Evolutionary conservation across 2,329 filamentous ascomycete genomes (phyloP).

Genomic region (Fusarium sp.): DNA sequence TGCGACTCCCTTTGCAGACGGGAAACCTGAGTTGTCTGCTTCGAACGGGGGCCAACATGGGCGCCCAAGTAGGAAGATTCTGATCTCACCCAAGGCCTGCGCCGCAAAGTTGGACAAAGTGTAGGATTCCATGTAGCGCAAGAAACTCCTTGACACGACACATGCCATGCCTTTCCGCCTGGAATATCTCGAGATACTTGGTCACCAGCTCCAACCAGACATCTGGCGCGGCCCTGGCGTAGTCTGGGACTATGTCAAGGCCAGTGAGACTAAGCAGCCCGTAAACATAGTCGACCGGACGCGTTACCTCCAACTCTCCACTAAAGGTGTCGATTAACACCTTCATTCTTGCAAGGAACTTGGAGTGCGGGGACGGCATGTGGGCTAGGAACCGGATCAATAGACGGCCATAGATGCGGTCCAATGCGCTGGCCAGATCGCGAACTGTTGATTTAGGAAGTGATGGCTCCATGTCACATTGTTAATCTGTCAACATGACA

Average conservation of each 20-base stretch:
- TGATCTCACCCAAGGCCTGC: neutral
- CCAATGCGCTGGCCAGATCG: neutral
- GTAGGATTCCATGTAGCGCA: accelerated
- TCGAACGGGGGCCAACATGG: neutral
- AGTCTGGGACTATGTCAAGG: neutral
- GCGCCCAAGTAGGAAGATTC: neutral
- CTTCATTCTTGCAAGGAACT: too few relatives aligned
- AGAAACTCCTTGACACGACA: neutral
- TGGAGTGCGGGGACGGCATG: neutral
- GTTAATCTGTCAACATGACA: accelerated
- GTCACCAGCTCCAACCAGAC: neutral
- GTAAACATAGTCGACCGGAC: neutral
- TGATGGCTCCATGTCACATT: too few relatives aligned
- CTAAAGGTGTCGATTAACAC: neutral
- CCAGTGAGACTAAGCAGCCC: neutral
- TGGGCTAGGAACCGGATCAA: neutral
- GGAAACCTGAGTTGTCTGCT: neutral
- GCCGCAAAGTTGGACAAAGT: neutral
- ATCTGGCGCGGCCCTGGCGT: neutral
- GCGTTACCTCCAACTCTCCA: neutral
- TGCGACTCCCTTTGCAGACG: neutral
- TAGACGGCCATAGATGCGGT: neutral
- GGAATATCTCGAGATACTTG: neutral
- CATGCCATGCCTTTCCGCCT: neutral
- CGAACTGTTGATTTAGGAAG: neutral